phyloP scores from a whole-genome alignment of 805 yeast genomes.

The Debaryomyces maramus region DNA sequence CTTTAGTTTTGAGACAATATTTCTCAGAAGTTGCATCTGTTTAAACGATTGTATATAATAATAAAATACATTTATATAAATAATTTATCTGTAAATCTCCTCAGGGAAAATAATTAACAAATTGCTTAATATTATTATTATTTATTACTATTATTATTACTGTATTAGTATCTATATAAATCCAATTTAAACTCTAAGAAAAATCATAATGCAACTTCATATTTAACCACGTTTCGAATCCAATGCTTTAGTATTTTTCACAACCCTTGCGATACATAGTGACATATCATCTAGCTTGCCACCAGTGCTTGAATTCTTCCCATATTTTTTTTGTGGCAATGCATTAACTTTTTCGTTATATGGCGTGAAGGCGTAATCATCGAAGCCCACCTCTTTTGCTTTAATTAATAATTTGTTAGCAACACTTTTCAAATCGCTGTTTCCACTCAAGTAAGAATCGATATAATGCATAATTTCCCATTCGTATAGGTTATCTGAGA shows the following conservation, averaged over 20 bases:
- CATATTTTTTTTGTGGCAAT: conserved; percentile 32
- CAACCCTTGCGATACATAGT: conserved; percentile 48
- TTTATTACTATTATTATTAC: background rate
- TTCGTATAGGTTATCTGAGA: conserved; percentile 51
- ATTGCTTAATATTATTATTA: conserved; percentile 1
- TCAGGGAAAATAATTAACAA: background rate
- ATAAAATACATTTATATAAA: background rate
- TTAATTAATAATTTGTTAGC: conserved; percentile 41
- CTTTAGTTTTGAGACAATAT: conserved; percentile 87
- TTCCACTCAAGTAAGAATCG: conserved; percentile 28
- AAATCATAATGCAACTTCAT: background rate
- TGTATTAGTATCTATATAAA: conserved; percentile 2
- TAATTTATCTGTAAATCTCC: background rate
- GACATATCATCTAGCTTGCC: conserved; percentile 59
- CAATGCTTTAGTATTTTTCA: conserved; percentile 10
- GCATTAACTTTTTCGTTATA: conserved; percentile 52
- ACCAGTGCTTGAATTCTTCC: conserved; percentile 41
- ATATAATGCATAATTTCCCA: conserved; percentile 45
- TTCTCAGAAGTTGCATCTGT: conserved; percentile 60
- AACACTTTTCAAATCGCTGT: conserved; percentile 36
- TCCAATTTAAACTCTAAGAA: background rate
- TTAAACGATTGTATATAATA: conserved; percentile 1
- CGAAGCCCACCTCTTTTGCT: conserved; percentile 52
- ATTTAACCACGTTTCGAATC: background rate
- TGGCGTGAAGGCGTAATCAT: conserved; percentile 53